A percentile compares a stretch with the other conserved stretches of the same genome.
Conservation (phyloP, 345 rosid species). For the Lumnitzera racemosa region DNA sequence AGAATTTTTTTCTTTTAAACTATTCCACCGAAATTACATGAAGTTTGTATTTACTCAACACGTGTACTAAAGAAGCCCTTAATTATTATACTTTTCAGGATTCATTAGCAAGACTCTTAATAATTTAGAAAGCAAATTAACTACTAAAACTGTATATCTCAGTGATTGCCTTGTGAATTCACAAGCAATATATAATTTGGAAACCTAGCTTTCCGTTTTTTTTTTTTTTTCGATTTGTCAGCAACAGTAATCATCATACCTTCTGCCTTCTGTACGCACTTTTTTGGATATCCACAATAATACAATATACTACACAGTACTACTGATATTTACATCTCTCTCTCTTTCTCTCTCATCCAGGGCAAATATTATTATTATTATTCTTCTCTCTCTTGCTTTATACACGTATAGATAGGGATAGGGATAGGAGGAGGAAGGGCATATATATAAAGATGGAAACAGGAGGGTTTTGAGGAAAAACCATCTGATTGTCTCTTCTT, state of each 20-base stretch:
- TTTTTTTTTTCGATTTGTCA: slow-evolving; percentile 25
- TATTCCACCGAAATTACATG: no score
- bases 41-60: no score
- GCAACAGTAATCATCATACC: slow-evolving; percentile 63
- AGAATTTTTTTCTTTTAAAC: no score
- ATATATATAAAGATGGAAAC: slow-evolving; percentile 26
- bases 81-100: no score
- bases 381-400: slow-evolving; percentile 11
- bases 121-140: no score
- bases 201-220: slow-evolving; percentile 1
- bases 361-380: slow-evolving; percentile 3
- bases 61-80: no score
- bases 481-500: slow-evolving; percentile 1
- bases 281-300: slow-evolving; percentile 16
- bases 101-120: no score
- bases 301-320: slow-evolving; percentile 14
- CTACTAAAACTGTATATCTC: no score
- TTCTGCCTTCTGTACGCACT: slow-evolving; percentile 4
- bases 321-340: slow-evolving; percentile 13
- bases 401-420: slow-evolving; percentile 23
- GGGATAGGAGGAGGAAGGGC: slow-evolving; percentile 17
- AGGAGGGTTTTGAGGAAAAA: slow-evolving; percentile 60
- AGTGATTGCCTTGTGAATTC: not conserved
- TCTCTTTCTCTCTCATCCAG: not conserved
- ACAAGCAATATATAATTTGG: not conserved